Evolutionary conservation across 345 rosid species (phyloP), one percentile per base, ranked within the genome.

Genomic region (Eucalyptus pumila): DNA sequence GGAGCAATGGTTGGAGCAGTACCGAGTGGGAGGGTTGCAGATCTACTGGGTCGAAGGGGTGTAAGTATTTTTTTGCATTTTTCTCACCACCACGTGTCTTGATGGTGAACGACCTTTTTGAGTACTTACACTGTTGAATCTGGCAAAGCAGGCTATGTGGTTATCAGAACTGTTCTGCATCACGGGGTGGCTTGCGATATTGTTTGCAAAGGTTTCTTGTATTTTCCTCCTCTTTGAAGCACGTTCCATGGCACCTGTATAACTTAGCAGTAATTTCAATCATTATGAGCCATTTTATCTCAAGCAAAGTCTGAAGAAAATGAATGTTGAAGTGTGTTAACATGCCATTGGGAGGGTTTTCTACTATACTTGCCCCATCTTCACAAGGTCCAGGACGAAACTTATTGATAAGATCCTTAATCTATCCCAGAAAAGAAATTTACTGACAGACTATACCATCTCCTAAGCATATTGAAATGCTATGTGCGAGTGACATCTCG

Each of bases 1-100:
- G 93, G 93, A 88, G 93, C 89, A 69, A 89, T 90, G 88, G 6
- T 92, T 32, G 92, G 91, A 40, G 91, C 92, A 7, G 34, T 91
- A 7, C 62, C 89, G 48, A 90, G 91, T 52, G 93, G 93, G 21
- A 91, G 62, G 87, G 62, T 92, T 11, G 93, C 93, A n/a, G 93
- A 92, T 76, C 44, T 89, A 12, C 12, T 87, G 24, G 93, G 93
- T 34, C 91, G 92, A 60, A 89, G 90, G 89, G 86, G 86, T 6
- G 93, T 92, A 91, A 89, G 92, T 89, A 76, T 2, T 17, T 52
- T 52, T 50, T 49, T 17, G 3, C 52, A 45, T 87, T 4, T 54
- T 23, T 48, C 44, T 24, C 21, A 14, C 26, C 67, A 13, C 47
- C 47, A 30, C 17, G 14, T 11, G 19, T 34, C 48, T 60, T 45